Base-by-base conservation (phyloP, 495 filamentous ascomycete species). In the Amniculicola lignicola region DNA sequence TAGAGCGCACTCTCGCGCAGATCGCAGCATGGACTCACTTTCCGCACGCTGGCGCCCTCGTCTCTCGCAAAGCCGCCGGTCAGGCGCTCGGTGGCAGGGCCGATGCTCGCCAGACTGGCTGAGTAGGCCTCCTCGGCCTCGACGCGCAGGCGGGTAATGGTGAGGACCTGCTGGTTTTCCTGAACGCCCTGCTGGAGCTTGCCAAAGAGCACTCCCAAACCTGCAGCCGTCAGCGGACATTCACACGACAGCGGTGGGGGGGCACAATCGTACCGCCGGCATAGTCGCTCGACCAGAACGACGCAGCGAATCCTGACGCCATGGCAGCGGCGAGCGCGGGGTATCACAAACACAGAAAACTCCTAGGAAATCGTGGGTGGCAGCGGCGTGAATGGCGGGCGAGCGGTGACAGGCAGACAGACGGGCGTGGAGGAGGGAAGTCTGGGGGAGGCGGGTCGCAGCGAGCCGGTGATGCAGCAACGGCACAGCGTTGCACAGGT, bases 111-210 rank as follows among this genome's bases (percentile, higher is more conserved):
- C 42, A 99, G 77, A 59, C 81, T 84, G 57, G 82, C 75, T 19
- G 90, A 87, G 72, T 97, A 99, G 24, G 83, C 62, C 36, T 97
- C 93, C 66, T 99, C 93, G 29, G 93, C 90, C 65, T 97, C 93
- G 59, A 93, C 93, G 72, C 93, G 89, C 87, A 97, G 82, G 28
- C 87, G 87, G 22, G 93, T 90, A 63, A 99, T 81, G 16, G 84
- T 89, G 42, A 97, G 71, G 40, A 99, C 77, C 71, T 99, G 93
- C 71, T 89, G 88, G 67, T 99, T 95, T 72, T 97, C 94, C 66
- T 90, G 80, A 36, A 90, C 84, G 47, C 93, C 94, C 68, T 99
- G 93, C 72, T 96, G 91, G 39, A 99, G 84, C 74, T 99, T 99
- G 65, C 82, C 86, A 66, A 97, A 99, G 54, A 99, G 82, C 37